Percentiles rank a stretch among this genome's conserved stretches.
These are phyloP conservation scores for Aspergillus puulaauensis DNA, from an alignment of 2,329 filamentous ascomycete genomes.

Conservation along the genomic window DNA sequence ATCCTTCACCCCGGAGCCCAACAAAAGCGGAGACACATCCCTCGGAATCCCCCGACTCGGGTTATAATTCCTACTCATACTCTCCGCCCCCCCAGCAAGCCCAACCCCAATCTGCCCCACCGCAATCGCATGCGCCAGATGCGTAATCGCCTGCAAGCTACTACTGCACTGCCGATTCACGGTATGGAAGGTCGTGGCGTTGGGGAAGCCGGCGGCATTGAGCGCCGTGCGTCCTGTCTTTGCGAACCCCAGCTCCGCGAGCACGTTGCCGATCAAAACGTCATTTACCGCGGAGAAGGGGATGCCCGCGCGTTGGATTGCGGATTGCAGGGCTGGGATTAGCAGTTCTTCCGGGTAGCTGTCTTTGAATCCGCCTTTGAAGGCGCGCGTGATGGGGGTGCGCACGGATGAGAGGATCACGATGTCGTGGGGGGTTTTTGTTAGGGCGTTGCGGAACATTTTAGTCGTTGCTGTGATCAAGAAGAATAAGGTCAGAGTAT, in stretches of 20 bases:
- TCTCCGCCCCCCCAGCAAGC: slow-evolving; percentile 83
- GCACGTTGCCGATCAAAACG: slow-evolving; percentile 72
- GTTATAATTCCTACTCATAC: slow-evolving; percentile 61
- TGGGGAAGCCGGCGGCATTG: slow-evolving; percentile 86
- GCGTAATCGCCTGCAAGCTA: slow-evolving; percentile 86
- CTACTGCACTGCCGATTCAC: slow-evolving; percentile 95
- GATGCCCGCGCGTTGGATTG: slow-evolving; percentile 48
- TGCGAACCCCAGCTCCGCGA: slow-evolving; percentile 69
- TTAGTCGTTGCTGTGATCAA: background rate
- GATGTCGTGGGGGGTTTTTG: slow-evolving; percentile 85
- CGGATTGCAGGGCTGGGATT: slow-evolving; percentile 26
- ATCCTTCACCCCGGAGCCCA: slow-evolving; percentile 52
- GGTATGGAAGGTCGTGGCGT: slow-evolving; percentile 74
- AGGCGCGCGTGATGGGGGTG: slow-evolving; percentile 79
- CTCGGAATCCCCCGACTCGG: slow-evolving; percentile 23
- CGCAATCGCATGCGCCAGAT: slow-evolving; percentile 82
- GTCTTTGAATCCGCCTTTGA: slow-evolving; percentile 91
- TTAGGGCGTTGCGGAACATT: slow-evolving; percentile 16
- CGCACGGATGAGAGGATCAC: slow-evolving; percentile 89
- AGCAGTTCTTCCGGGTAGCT: slow-evolving; percentile 27
- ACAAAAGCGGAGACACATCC: slow-evolving; percentile 23
- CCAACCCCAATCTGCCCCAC: slow-evolving; percentile 78
- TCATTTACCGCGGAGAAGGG: slow-evolving; percentile 78
- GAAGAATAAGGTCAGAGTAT: too few relatives aligned
- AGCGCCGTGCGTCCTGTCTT: slow-evolving; percentile 86